Evolutionary conservation across 495 filamentous ascomycete species (phyloP).

Genomic region (Neurospora pannonica): DNA sequence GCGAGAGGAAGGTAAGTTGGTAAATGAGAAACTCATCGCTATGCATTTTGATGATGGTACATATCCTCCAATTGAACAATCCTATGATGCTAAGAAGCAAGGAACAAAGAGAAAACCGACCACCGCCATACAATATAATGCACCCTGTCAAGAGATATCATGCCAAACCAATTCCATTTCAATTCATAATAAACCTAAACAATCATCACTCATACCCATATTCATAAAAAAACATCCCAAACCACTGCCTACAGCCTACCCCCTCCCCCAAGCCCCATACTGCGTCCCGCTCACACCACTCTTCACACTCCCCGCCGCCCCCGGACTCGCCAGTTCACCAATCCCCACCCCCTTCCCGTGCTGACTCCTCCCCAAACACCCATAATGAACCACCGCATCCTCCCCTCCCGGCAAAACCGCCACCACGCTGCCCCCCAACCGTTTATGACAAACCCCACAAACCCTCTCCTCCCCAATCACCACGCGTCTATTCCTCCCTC

Average conservation of each 20-base stretch:
- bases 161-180: neutral
- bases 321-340: neutral
- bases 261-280: conserved; percentile 12
- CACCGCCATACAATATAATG: neutral
- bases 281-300: neutral
- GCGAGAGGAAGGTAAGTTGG: neutral
- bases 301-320: conserved; percentile 2
- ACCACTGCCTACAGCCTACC: neutral
- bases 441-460: conserved; percentile 85
- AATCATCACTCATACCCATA: neutral
- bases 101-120: neutral
- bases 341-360: conserved; percentile 15
- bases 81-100: neutral
- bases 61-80: neutral
- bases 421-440: conserved; percentile 83
- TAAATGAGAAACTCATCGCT: neutral
- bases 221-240: neutral
- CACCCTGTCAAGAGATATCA: neutral
- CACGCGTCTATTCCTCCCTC: conserved; percentile 60
- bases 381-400: conserved; percentile 69
- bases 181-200: neutral
- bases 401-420: conserved; percentile 37
- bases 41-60: neutral
- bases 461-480: conserved; percentile 77
- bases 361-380: conserved; percentile 50